Evolutionary conservation across 441 rosid species (phyloP), one percentile per base, ranked within the genome.

Genomic region (Adansonia grandidieri): DNA sequence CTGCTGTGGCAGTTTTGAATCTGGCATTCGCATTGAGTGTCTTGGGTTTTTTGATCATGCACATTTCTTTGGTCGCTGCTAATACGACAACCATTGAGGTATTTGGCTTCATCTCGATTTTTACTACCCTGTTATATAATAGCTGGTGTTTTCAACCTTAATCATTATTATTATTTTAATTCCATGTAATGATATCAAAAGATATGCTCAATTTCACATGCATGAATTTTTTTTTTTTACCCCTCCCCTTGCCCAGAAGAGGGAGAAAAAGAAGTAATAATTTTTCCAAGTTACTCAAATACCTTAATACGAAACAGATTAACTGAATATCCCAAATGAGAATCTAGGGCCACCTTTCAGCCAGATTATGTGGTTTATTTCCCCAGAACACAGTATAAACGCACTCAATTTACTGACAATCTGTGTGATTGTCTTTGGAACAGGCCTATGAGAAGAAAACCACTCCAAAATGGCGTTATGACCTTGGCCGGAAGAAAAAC

Each of bases 61-160:
- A 93, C 84, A 85, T 91, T 50, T 92, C 97, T 0, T 84, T 93
- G 78, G 97, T 93, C 60, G 78, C 90, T 72, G 91, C 84, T 40
- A 93, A 93, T 80, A 93, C 98, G 11, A 89, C 98, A 17, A 93
- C 97, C 51, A 93, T 93, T 75, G 98, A 93, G 98, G 98, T 91
- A 86, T 57, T 22, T 78, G 54, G 45, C 78, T 69, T 80, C 79
- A 54, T 71, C 75, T 54, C 57, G 13, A 73, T 24, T 51, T 22
- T 53, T 54, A 58, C 14, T 73, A 51, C 56, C 44, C 71, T 47
- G n/a, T 60, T 24, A 24, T 13, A 15, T 77, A 51, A 20, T 14
- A 56, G 32, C 6, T 66, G 71, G n/a, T 60, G 37, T 54, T 71
- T 74, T 28, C 51, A 70, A 9, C 22, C n/a, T 47, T 73, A 6